Conservation (phyloP, 139 green algal genomes). For the Zygnema cylindricum region DNA sequence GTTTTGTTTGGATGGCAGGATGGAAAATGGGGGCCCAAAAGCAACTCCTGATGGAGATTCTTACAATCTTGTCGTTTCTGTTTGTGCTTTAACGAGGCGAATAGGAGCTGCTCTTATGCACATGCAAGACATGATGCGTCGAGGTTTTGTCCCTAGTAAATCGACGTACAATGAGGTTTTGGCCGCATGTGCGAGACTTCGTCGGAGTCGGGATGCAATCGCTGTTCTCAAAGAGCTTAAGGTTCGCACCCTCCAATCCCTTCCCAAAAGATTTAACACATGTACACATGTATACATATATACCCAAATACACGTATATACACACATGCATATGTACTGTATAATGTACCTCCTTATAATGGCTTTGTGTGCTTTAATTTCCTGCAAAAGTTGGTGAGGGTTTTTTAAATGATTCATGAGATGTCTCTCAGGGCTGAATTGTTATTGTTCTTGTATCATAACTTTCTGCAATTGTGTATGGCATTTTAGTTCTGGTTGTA, state of each 20-base stretch:
- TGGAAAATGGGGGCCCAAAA: neutral
- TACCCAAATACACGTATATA: too few species aligned
- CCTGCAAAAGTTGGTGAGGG: too few species aligned
- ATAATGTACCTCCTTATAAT: too few species aligned
- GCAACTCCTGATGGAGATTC: constrained; percentile 33
- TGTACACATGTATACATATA: too few species aligned
- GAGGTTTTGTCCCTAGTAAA: constrained; percentile 29
- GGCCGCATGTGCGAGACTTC: neutral
- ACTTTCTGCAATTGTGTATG: too few species aligned
- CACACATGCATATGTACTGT: too few species aligned
- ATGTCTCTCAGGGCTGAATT: too few species aligned
- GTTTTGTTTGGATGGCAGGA: neutral
- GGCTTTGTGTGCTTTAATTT: too few species aligned
- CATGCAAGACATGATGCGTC: constrained; percentile 27
- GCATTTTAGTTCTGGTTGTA: too few species aligned
- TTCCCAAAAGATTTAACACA: too few species aligned
- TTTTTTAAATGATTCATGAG: too few species aligned
- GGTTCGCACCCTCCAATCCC: constrained; percentile 16
- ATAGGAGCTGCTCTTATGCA: neutral
- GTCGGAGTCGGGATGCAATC: constrained; percentile 39
- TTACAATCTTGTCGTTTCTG: constrained; percentile 29
- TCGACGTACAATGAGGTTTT: constrained; percentile 51
- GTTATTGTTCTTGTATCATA: too few species aligned
- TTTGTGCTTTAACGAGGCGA: constrained; percentile 35
- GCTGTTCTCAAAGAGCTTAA: constrained; percentile 44